Evolutionary conservation across 257 asterid species (phyloP).

Genomic region (Solanum chilense): DNA sequence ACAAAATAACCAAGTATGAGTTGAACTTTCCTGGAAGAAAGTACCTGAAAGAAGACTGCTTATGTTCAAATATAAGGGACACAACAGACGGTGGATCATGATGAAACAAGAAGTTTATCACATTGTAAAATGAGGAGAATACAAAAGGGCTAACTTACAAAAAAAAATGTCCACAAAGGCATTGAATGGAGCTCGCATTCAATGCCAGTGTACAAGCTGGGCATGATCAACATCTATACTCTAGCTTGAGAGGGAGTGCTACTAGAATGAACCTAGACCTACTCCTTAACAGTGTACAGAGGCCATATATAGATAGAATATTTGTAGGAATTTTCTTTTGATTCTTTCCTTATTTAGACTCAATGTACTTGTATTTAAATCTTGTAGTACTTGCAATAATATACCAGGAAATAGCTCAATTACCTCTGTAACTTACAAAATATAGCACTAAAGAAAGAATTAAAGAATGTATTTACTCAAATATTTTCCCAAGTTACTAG

Average conservation of each 20-base stretch:
- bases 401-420: not conserved
- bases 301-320: not conserved
- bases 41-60: conserved; percentile 44
- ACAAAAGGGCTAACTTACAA: not conserved
- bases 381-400: not conserved
- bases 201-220: not conserved
- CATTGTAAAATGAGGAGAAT: not conserved
- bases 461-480: not conserved
- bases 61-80: not conserved
- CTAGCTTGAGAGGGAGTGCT: not conserved
- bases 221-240: not conserved
- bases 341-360: not conserved
- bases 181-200: not conserved
- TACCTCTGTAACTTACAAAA: not conserved
- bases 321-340: not conserved
- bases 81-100: not conserved
- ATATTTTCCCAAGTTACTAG: not conserved
- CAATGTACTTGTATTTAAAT: not conserved
- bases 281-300: not conserved
- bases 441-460: not conserved
- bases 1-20: conserved; percentile 84
- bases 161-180: not conserved
- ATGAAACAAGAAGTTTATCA: not conserved
- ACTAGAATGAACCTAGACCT: not conserved
- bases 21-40: conserved; percentile 73